These are phyloP conservation scores for Trichoderma lentiforme DNA, from an alignment of 2,329 filamentous ascomycete genomes.

Conservation along the genomic window DNA sequence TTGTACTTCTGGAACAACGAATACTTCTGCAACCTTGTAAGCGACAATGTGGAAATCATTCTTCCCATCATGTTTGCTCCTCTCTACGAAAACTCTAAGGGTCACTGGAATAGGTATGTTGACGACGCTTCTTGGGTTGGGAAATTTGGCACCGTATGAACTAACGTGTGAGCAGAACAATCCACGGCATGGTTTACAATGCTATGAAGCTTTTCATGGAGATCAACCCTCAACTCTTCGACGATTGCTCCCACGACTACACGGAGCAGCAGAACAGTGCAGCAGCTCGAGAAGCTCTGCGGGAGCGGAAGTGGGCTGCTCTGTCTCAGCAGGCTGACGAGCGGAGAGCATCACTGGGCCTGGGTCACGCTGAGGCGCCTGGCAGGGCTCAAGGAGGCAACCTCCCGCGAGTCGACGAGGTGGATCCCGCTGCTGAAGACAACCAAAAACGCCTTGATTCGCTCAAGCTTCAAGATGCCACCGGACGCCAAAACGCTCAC, in stretches of 20 bases:
- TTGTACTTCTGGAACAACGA: slow-evolving; percentile 99
- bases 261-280: slow-evolving; percentile 93
- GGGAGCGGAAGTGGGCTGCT: slow-evolving; percentile 86
- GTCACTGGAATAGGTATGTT: slow-evolving; percentile 93
- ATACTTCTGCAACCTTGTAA: slow-evolving; percentile 98
- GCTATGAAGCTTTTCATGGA: slow-evolving; percentile 99
- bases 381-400: slow-evolving; percentile 39
- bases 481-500: slow-evolving; percentile 54
- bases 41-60: slow-evolving; percentile 98
- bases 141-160: not conserved
- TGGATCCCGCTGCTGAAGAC: slow-evolving; percentile 75
- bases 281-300: slow-evolving; percentile 73
- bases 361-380: slow-evolving; percentile 32
- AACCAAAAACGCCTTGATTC: slow-evolving; percentile 86
- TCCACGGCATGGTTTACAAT: slow-evolving; percentile 99
- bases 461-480: slow-evolving; percentile 80
- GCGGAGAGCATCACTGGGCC: slow-evolving; percentile 48
- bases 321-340: slow-evolving; percentile 76
- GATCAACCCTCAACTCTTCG: slow-evolving; percentile 96
- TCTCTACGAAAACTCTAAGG: slow-evolving; percentile 97
- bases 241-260: slow-evolving; percentile 98
- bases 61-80: slow-evolving; percentile 99
- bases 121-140: not conserved
- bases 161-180: slow-evolving; percentile 64
- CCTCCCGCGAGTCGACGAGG: slow-evolving; percentile 63